phyloP scores from a whole-genome alignment of 2,329 filamentous ascomycete species.

The Penicillium sp. region DNA sequence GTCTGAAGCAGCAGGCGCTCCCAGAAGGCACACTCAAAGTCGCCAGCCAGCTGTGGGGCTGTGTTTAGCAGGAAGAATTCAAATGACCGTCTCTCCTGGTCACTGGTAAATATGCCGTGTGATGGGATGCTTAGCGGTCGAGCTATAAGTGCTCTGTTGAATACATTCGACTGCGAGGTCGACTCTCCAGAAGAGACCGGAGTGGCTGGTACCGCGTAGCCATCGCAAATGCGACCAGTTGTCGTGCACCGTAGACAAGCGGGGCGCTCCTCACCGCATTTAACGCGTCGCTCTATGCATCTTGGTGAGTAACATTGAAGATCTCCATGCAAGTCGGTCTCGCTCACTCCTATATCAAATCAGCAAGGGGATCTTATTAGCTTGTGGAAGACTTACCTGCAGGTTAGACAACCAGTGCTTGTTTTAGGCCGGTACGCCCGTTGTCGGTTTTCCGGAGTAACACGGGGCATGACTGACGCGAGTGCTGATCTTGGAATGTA shows the following conservation, averaged over 20 bases:
- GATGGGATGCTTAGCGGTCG: slow-evolving; percentile 6
- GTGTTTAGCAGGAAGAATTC: slow-evolving; percentile 34
- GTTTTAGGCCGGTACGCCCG: slow-evolving; percentile 4
- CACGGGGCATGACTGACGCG: background rate
- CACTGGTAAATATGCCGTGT: slow-evolving; percentile 6
- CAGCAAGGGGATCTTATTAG: background rate
- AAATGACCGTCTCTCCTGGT: slow-evolving; percentile 29
- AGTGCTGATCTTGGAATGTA: background rate
- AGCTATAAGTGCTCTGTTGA: background rate
- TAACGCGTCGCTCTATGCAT: slow-evolving; percentile 27
- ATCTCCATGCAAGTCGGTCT: background rate
- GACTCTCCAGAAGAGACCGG: background rate
- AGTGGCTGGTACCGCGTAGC: slow-evolving; percentile 15
- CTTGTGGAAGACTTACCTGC: slow-evolving; percentile 1
- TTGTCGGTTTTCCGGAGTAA: background rate
- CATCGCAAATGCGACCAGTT: slow-evolving; percentile 34
- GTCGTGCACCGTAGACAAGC: slow-evolving; percentile 29
- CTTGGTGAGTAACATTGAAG: background rate
- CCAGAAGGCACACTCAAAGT: slow-evolving; percentile 30
- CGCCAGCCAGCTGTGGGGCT: slow-evolving; percentile 23
- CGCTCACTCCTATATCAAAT: slow-evolving; percentile 3
- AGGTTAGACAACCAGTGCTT: slow-evolving; percentile 5
- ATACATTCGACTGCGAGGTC: background rate
- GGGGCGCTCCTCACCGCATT: slow-evolving; percentile 35
- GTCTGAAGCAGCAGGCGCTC: slow-evolving; percentile 22